phyloP scores from a whole-genome alignment of 148 eudicot species.

The Salicornia ramosissima region DNA sequence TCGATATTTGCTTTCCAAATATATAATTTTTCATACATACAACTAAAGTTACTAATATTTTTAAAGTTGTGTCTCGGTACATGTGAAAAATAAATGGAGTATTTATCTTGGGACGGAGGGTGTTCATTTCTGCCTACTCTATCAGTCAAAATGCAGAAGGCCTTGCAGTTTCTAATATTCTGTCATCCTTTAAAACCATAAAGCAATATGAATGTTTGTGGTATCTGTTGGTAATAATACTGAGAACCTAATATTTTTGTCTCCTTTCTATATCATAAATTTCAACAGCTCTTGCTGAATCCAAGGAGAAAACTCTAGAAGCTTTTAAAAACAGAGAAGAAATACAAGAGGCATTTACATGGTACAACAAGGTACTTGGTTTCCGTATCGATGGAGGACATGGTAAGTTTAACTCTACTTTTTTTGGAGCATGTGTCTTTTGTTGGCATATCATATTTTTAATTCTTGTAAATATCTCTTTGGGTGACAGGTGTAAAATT shows the following conservation, averaged over 20 bases:
- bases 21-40: no score
- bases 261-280: neutral
- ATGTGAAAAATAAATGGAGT: no score
- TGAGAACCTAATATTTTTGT: neutral
- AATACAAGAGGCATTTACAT: slow-evolving; percentile 64
- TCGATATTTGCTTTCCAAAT: no score
- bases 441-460: neutral
- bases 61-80: no score
- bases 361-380: slow-evolving; percentile 91
- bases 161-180: neutral
- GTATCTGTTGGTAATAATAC: neutral
- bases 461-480: slow-evolving; percentile 14
- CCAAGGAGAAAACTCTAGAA: slow-evolving; percentile 47
- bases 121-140: no score
- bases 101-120: no score
- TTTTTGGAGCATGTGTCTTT: neutral
- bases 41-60: no score
- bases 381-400: slow-evolving; percentile 78
- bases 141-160: no score
- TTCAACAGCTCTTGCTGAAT: slow-evolving; percentile 52
- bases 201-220: neutral
- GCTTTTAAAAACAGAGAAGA: slow-evolving; percentile 41
- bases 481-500: slow-evolving; percentile 68
- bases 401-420: slow-evolving; percentile 40
- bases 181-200: neutral